These are phyloP conservation scores for Phytopythium sindhum DNA, from an alignment of 352 stramenopile species.

Conservation along the genomic window DNA sequence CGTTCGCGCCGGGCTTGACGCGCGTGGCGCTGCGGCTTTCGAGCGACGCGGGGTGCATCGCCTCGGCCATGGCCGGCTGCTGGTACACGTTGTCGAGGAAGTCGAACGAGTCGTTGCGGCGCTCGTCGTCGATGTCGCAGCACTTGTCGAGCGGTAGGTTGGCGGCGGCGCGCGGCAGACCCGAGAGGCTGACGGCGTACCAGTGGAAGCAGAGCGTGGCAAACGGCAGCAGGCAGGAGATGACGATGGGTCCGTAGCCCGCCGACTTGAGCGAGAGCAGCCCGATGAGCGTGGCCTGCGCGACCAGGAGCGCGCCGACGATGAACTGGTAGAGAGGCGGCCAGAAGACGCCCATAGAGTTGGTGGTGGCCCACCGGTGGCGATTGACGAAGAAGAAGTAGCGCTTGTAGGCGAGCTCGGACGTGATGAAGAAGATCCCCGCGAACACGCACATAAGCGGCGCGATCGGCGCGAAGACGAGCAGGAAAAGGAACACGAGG, in stretches of 20 bases:
- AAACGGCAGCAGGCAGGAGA: constrained; percentile 40
- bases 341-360: constrained; percentile 67
- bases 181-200: constrained; percentile 53
- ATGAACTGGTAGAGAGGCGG: constrained; percentile 65
- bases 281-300: constrained; percentile 60
- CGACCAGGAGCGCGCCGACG: constrained; percentile 55
- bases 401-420: constrained; percentile 67
- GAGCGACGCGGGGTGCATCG: constrained; percentile 26
- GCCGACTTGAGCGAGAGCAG: constrained; percentile 65
- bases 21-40: constrained; percentile 5
- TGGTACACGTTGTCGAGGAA: constrained; percentile 70
- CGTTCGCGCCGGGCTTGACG: constrained; percentile 1
- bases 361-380: constrained; percentile 47
- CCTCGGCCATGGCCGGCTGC: constrained; percentile 59
- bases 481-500: constrained; percentile 67
- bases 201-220: constrained; percentile 63
- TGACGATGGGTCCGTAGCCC: constrained; percentile 35
- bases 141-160: constrained; percentile 63
- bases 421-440: constrained; percentile 60
- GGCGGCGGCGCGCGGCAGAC: constrained; percentile 40
- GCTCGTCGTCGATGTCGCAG: constrained; percentile 56
- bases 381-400: constrained; percentile 70
- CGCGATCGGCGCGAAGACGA: constrained; percentile 73
- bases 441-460: constrained; percentile 62
- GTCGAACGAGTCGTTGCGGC: constrained; percentile 46